phyloP scores from a whole-genome alignment of 768 basidiomycete genomes.

The Boletus reticulatus region DNA sequence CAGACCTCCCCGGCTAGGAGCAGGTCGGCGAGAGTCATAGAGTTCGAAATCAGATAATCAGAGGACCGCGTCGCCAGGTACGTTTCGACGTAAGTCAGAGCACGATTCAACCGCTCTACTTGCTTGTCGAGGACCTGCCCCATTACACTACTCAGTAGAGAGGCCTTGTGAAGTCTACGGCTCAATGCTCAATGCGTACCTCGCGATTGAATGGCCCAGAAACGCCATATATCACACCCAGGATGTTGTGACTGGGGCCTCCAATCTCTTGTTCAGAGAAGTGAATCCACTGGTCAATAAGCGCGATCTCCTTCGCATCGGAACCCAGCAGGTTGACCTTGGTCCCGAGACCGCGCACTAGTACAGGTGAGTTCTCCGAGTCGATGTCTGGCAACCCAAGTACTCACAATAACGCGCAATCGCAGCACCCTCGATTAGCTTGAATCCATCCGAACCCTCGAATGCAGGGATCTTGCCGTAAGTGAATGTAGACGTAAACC shows the following conservation, averaged over 20 bases:
- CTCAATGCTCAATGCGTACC: background rate
- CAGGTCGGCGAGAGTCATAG: conserved; percentile 17
- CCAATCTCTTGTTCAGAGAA: conserved; percentile 19
- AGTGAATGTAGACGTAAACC: conserved; percentile 11
- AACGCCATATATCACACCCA: background rate
- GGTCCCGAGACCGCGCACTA: conserved; percentile 13
- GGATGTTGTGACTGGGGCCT: background rate
- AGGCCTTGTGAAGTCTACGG: no score
- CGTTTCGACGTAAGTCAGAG: conserved; percentile 11
- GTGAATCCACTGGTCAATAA: conserved; percentile 23
- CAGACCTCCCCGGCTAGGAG: conserved; percentile 1
- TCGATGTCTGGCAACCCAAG: no score
- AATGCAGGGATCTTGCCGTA: conserved; percentile 22
- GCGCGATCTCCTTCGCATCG: conserved; percentile 1
- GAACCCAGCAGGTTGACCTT: conserved; percentile 12
- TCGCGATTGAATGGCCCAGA: conserved; percentile 4
- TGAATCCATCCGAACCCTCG: conserved; percentile 17
- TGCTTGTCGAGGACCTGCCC: background rate
- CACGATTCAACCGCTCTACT: background rate
- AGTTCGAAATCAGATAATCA: conserved; percentile 11
- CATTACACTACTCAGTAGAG: no score
- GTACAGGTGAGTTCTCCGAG: no score
- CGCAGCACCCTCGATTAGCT: conserved; percentile 10
- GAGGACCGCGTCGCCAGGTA: conserved; percentile 9
- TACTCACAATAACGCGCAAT: conserved; percentile 21